Base-by-base conservation (phyloP, 495 filamentous ascomycete species). In the Aspergillus nanangensis region DNA sequence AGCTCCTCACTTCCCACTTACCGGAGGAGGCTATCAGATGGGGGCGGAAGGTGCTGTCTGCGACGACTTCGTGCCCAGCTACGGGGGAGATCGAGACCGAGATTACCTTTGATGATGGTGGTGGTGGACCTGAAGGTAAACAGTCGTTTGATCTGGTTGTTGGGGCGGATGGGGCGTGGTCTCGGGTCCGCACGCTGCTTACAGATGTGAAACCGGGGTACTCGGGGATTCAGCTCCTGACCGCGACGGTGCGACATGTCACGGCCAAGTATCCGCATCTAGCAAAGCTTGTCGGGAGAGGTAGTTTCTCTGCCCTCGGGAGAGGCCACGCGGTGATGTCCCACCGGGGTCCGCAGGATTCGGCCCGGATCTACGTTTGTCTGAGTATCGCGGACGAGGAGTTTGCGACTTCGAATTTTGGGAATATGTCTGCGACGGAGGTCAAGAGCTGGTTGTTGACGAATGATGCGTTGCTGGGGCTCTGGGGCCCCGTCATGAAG, bases 91-190 rank as follows among this genome's bases (percentile, higher is more conserved):
- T 20, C 14, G n/a, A n/a, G n/a, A n/a, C n/a, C n/a, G n/a, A n/a
- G n/a, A n/a, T n/a, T n/a, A n/a, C n/a, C n/a, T n/a, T n/a, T n/a
- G n/a, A n/a, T n/a, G n/a, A n/a, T n/a, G n/a, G n/a, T n/a, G n/a
- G n/a, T n/a, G n/a, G n/a, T n/a, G n/a, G n/a, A n/a, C n/a, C n/a
- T n/a, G n/a, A n/a, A n/a, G n/a, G n/a, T n/a, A n/a, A n/a, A n/a
- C n/a, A n/a, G n/a, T 37, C 25, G 1, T 76, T 74, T 46, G 78
- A 83, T 54, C 59, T 84, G 0, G 66, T 85, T 0, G 66, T 84
- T 24, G 81, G 82, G 8, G 80, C 80, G 2, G 82, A 85, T 46
- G 82, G 82, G 8, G 78, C 80, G 10, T 83, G 80, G 76, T 77
- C 72, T 8, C 67, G 66, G 38, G 70, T 79, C 4, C 70, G 81